These are phyloP conservation scores for Corymbia calophylla DNA, from an alignment of 441 rosid genomes.

Conservation along the genomic window DNA sequence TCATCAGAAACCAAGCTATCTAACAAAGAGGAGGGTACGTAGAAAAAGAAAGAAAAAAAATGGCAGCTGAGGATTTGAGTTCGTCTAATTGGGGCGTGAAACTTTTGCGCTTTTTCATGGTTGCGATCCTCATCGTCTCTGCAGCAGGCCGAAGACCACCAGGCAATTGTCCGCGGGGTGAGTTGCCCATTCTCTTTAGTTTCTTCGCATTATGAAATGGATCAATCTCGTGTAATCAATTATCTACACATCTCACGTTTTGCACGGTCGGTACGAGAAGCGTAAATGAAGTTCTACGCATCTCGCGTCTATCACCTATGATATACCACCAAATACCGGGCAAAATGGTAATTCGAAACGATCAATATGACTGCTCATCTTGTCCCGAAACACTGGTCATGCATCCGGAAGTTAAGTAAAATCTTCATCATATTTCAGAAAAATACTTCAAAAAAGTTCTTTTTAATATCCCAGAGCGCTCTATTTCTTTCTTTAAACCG, in stretches of 20 bases:
- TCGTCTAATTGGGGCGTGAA: background rate
- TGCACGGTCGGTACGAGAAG: background rate
- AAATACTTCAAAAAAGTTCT: background rate
- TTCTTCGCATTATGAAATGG: background rate
- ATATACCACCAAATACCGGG: background rate
- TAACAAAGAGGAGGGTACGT: background rate
- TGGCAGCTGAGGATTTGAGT: background rate
- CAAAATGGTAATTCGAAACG: background rate
- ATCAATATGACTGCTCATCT: background rate
- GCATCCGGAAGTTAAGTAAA: background rate
- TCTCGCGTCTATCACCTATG: background rate
- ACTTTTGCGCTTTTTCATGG: background rate
- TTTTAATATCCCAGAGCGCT: background rate
- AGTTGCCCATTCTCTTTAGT: background rate
- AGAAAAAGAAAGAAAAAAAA: background rate
- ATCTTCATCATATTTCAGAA: background rate
- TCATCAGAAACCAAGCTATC: background rate
- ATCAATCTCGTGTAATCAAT: background rate
- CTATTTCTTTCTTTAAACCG: background rate
- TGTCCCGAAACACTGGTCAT: background rate
- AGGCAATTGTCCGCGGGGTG: accelerated
- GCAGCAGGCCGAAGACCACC: accelerated
- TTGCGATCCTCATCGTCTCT: background rate
- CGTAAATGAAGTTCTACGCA: background rate
- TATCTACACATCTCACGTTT: background rate